Conservation (phyloP, 768 basidiomycete genomes). For the Termitomyces heimii region DNA sequence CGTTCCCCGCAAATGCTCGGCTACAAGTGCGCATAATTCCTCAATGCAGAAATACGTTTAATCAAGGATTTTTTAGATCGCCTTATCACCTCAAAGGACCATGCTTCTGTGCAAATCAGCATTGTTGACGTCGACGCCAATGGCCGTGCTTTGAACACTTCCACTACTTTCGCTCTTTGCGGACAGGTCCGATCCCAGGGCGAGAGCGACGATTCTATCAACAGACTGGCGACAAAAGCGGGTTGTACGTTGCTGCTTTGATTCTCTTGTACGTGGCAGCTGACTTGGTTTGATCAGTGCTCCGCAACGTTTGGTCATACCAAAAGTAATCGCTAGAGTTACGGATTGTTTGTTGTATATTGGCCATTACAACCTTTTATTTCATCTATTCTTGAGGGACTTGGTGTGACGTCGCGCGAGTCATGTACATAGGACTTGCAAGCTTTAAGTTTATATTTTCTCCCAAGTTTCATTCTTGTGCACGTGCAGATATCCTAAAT, state of each 20-base stretch:
- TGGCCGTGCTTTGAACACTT: slow-evolving; percentile 71
- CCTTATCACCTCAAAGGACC: slow-evolving; percentile 97
- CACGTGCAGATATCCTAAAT: slow-evolving; percentile 2
- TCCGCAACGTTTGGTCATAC: slow-evolving; percentile 95
- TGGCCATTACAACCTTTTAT: slow-evolving; percentile 7
- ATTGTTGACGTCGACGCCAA: slow-evolving; percentile 90
- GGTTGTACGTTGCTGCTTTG: slow-evolving; percentile 63
- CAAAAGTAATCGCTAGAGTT: slow-evolving; percentile 61
- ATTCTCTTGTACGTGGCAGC: background rate
- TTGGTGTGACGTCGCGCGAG: background rate
- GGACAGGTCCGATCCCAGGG: slow-evolving; percentile 93
- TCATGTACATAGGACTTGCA: background rate
- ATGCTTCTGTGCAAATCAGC: slow-evolving; percentile 96
- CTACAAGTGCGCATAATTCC: slow-evolving; percentile 69
- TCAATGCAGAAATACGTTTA: background rate
- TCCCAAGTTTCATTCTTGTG: background rate
- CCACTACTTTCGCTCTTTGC: slow-evolving; percentile 91
- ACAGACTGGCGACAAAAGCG: slow-evolving; percentile 91
- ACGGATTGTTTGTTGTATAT: slow-evolving; percentile 9
- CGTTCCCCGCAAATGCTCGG: slow-evolving; percentile 99
- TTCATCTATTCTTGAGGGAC: background rate
- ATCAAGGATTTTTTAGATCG: slow-evolving; percentile 58
- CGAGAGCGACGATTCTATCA: slow-evolving; percentile 94
- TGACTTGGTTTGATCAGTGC: slow-evolving; percentile 46
- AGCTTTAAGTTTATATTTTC: background rate